phyloP scores from a whole-genome alignment of 169 alveolate genomes.

The Plasmodium vivax region DNA sequence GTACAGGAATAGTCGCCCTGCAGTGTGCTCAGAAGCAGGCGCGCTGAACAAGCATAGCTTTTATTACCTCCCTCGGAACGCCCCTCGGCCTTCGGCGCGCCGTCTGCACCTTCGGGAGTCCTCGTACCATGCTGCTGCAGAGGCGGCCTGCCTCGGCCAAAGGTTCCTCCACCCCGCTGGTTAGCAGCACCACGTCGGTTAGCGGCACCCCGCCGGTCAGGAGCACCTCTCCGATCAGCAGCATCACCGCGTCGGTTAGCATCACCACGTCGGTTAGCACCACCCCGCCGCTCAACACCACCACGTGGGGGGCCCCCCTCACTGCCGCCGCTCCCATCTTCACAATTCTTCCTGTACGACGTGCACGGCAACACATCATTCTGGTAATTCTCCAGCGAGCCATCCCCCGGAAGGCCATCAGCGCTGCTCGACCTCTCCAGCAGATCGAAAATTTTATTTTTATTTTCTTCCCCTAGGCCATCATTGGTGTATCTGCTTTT shows the following conservation, averaged over 20 bases:
- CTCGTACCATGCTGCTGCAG: not conserved
- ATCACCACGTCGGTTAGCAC: not conserved
- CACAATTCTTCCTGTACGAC: conserved; percentile 23
- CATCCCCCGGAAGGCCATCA: not conserved
- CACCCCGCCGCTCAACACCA: not conserved
- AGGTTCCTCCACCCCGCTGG: not conserved
- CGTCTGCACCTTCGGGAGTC: not conserved
- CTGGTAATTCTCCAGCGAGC: not conserved
- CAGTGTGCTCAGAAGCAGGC: not conserved
- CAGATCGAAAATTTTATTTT: conserved; percentile 13
- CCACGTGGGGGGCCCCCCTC: not conserved
- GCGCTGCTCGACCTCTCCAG: not conserved
- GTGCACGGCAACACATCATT: conserved; percentile 3
- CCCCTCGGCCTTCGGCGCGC: not conserved
- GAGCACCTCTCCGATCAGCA: not conserved
- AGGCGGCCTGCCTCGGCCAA: not conserved
- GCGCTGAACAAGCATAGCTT: not conserved
- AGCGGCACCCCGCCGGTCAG: not conserved
- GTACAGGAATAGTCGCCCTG: not conserved
- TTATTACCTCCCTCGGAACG: not conserved
- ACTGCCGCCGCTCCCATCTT: not conserved
- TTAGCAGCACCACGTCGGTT: not conserved
- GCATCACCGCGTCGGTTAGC: not conserved
- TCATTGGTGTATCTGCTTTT: conserved; percentile 35
- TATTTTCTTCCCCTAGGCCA: conserved; percentile 9